A percentile compares a stretch with the other conserved stretches of the same genome.
phyloP scores from a whole-genome alignment of 2,329 filamentous ascomycete species.

The Venturia nashicola region DNA sequence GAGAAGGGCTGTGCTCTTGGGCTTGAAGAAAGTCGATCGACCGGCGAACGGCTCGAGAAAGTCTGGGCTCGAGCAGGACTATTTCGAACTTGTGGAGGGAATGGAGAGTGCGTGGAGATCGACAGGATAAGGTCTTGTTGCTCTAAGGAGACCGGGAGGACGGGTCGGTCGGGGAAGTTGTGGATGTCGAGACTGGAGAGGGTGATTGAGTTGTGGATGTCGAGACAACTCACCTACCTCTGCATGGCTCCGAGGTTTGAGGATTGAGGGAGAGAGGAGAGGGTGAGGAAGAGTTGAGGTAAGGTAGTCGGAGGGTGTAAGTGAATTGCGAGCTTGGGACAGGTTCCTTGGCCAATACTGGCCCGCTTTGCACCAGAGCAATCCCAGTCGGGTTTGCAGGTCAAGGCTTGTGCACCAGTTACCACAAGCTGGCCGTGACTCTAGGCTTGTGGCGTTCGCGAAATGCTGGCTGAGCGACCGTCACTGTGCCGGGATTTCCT shows the following conservation, averaged over 20 bases:
- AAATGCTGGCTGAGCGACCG: background rate
- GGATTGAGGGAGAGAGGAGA: background rate
- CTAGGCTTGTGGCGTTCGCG: background rate
- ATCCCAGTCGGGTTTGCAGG: background rate
- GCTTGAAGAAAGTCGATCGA: background rate
- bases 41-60: conserved; percentile 5
- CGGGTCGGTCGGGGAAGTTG: background rate
- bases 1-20: background rate
- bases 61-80: background rate
- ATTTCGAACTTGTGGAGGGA: background rate
- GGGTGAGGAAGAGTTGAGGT: background rate
- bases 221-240: background rate
- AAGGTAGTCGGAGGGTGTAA: background rate
- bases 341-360: conserved; percentile 4
- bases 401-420: background rate
- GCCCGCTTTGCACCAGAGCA: background rate
- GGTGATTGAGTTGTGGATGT: conserved; percentile 1
- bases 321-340: background rate
- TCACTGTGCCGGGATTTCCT: background rate
- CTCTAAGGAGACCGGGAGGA: background rate
- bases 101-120: background rate
- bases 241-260: conserved; percentile 3
- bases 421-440: background rate
- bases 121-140: background rate
- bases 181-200: background rate